phyloP scores from a whole-genome alignment of 2,329 filamentous ascomycete species.

The Curvularia eragrostidis region DNA sequence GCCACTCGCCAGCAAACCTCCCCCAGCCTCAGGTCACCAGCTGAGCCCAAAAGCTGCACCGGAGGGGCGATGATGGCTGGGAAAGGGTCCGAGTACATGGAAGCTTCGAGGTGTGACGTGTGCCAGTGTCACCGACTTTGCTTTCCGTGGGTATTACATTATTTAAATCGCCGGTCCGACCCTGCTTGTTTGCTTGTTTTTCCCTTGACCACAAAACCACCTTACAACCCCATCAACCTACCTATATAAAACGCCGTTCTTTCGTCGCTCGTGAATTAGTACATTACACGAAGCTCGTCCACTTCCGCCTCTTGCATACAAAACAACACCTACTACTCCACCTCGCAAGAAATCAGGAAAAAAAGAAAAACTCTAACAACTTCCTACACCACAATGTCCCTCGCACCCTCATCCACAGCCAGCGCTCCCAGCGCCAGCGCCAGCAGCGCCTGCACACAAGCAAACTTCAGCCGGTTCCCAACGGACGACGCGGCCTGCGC shows the following conservation, averaged over 20 bases:
- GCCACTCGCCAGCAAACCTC: conserved; percentile 12
- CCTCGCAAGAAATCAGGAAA: no score
- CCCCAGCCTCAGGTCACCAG: conserved; percentile 19
- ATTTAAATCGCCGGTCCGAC: conserved; percentile 3
- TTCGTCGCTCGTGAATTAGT: no score
- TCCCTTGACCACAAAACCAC: background rate
- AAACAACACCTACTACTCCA: no score
- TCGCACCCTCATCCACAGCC: conserved; percentile 22
- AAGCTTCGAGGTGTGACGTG: conserved; percentile 16
- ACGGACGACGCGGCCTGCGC: conserved; percentile 39
- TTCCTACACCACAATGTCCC: conserved; percentile 22
- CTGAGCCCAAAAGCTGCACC: conserved; percentile 2
- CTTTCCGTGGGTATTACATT: conserved; percentile 5
- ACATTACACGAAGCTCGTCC: no score
- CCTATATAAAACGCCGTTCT: no score
- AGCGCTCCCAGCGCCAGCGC: conserved; percentile 23
- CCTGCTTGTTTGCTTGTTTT: background rate
- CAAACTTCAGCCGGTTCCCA: conserved; percentile 37
- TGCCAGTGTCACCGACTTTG: background rate
- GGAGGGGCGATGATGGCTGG: conserved; percentile 1
- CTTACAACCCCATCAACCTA: background rate
- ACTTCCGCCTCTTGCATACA: no score
- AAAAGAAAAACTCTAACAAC: no score
- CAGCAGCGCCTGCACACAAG: conserved; percentile 31
- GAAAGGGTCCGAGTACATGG: conserved; percentile 6